Conservation (phyloP, 2,329 filamentous ascomycete species). For the Alternaria hordeiaustralica region DNA sequence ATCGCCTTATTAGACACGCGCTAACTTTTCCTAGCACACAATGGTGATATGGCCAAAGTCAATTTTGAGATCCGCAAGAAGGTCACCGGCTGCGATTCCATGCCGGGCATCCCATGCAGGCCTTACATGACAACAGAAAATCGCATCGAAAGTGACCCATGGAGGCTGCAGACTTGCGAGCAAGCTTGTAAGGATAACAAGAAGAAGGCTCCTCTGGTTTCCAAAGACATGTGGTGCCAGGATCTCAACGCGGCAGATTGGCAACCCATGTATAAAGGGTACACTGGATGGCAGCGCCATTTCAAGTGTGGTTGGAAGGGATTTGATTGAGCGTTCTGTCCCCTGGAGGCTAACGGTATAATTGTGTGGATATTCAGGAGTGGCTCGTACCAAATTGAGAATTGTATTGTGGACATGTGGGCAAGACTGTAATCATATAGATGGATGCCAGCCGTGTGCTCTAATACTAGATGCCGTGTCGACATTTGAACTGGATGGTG, state of each 20-base stretch:
- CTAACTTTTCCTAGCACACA: not conserved
- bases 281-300: slow-evolving; percentile 5
- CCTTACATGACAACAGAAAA: slow-evolving; percentile 16
- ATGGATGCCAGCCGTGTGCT: not conserved
- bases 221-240: slow-evolving; percentile 13
- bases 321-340: slow-evolving; percentile 1
- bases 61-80: slow-evolving; percentile 11
- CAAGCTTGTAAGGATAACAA: not conserved
- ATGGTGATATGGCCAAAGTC: slow-evolving; percentile 6
- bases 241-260: slow-evolving; percentile 14
- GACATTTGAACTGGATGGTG: not conserved
- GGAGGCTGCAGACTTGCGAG: slow-evolving; percentile 6
- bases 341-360: not conserved
- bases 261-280: not conserved
- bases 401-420: not conserved
- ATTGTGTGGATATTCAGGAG: not conserved
- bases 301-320: slow-evolving; percentile 12
- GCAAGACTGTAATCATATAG: not conserved
- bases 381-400: not conserved
- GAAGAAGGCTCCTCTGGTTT: not conserved
- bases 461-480: not conserved
- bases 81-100: slow-evolving; percentile 4
- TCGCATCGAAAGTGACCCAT: slow-evolving; percentile 6
- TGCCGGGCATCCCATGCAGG: not conserved
- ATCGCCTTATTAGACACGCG: not conserved